phyloP scores from a whole-genome alignment of 345 rosid genomes.

The Gossypium thurberi region DNA sequence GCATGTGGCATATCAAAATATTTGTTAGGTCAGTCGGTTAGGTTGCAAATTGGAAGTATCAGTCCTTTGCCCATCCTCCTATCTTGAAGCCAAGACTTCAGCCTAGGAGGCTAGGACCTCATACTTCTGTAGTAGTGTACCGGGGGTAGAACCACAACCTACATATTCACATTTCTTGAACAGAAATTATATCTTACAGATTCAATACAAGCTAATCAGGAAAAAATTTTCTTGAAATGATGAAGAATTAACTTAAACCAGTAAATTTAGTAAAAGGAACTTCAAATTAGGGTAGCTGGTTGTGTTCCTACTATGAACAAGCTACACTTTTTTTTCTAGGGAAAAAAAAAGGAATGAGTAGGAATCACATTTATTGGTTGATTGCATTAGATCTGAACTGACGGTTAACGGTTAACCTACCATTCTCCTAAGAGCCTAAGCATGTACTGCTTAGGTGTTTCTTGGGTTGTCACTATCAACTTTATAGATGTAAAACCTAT shows the following conservation, averaged over 20 bases:
- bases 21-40: background rate
- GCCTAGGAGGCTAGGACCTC: background rate
- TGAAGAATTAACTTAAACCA: background rate
- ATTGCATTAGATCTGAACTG: background rate
- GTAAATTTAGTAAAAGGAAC: background rate
- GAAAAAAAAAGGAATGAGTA: background rate
- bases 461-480: background rate
- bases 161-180: background rate
- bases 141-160: background rate
- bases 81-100: background rate
- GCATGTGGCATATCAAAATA: background rate
- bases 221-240: background rate
- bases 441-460: background rate
- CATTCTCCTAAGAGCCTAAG: background rate
- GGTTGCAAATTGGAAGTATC: background rate
- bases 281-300: slow-evolving; percentile 2
- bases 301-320: background rate
- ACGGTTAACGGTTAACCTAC: background rate
- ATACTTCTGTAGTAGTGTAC: background rate
- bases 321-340: background rate
- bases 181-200: background rate
- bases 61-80: background rate
- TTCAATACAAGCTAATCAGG: background rate
- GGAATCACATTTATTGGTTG: background rate
- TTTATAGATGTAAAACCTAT: background rate